A percentile compares a stretch with the other conserved stretches of the same genome.
These are phyloP conservation scores for Aspergillaceae sp. DNA, from an alignment of 2,329 filamentous ascomycete species.

Conservation along the genomic window DNA sequence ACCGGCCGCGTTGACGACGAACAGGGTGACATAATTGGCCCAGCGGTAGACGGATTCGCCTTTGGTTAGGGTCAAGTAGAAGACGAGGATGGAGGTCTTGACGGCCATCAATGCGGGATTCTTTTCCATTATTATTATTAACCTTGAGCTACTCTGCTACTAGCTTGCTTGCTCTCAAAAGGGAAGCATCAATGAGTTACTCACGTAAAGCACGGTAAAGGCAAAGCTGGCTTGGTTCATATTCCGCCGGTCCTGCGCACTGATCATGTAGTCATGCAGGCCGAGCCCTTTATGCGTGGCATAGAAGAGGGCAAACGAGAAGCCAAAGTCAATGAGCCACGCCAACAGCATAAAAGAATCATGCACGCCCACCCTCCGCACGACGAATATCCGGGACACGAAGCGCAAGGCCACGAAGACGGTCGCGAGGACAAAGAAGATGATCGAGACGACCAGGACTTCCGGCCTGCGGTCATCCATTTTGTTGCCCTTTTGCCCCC, in stretches of 20 bases:
- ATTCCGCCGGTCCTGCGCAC: conserved; percentile 16
- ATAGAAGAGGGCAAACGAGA: conserved; percentile 40
- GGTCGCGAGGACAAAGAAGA: conserved; percentile 55
- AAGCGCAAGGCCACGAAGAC: conserved; percentile 68
- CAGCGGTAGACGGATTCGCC: conserved; percentile 69
- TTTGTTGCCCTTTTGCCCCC: background rate
- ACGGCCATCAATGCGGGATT: conserved; percentile 85
- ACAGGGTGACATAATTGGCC: conserved; percentile 71
- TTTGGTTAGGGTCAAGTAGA: conserved; percentile 75
- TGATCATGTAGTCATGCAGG: conserved; percentile 33
- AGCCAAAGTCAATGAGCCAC: conserved; percentile 51
- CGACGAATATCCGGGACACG: conserved; percentile 62
- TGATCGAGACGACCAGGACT: conserved; percentile 36
- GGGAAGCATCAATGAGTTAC: conserved; percentile 12
- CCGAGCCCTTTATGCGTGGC: conserved; percentile 37
- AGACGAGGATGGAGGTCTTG: conserved; percentile 86
- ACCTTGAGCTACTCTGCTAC: too few species aligned
- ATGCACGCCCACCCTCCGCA: conserved; percentile 63
- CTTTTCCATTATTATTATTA: conserved; percentile 35
- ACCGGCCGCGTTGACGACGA: conserved; percentile 70
- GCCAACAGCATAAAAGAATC: conserved; percentile 74
- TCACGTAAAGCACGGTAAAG: conserved; percentile 53
- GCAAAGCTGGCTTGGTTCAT: conserved; percentile 47
- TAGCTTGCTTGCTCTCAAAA: too few species aligned
- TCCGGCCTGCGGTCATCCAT: conserved; percentile 23